These are phyloP conservation scores for Alternaria rosae DNA, from an alignment of 2,329 filamentous ascomycete genomes.

Conservation along the genomic window DNA sequence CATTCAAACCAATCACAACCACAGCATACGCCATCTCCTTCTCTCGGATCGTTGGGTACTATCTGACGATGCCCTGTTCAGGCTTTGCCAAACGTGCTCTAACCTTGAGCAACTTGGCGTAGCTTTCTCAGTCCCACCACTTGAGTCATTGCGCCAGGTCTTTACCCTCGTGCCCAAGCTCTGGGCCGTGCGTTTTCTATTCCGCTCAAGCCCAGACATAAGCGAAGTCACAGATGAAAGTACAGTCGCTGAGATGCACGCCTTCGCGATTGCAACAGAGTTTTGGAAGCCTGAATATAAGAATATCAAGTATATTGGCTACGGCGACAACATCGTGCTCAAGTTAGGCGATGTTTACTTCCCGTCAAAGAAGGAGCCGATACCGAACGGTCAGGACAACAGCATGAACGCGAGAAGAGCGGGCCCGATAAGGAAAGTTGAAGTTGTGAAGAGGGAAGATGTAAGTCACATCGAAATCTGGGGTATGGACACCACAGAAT, in stretches of 20 bases:
- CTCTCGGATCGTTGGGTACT: slow-evolving; percentile 65
- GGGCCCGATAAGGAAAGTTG: slow-evolving; percentile 43
- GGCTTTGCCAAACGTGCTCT: slow-evolving; percentile 62
- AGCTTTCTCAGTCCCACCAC: slow-evolving; percentile 62
- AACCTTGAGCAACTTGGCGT: slow-evolving; percentile 67
- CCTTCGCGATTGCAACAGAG: slow-evolving; percentile 43
- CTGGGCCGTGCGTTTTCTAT: slow-evolving; percentile 51
- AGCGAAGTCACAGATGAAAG: slow-evolving; percentile 30
- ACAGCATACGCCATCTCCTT: slow-evolving; percentile 63
- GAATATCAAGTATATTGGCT: slow-evolving; percentile 49
- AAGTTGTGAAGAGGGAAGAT: slow-evolving; percentile 41
- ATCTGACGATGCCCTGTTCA: slow-evolving; percentile 56
- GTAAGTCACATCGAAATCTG: slow-evolving; percentile 56
- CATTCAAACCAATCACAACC: slow-evolving; percentile 61
- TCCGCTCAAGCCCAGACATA: slow-evolving; percentile 35
- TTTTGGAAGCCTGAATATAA: slow-evolving; percentile 45
- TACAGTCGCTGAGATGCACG: slow-evolving; percentile 42
- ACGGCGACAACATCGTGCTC: slow-evolving; percentile 49
- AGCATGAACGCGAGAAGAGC: slow-evolving; percentile 34
- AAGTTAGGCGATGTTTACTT: slow-evolving; percentile 45
- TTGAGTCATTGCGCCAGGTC: slow-evolving; percentile 45
- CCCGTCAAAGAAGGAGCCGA: slow-evolving; percentile 22
- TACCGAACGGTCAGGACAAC: slow-evolving; percentile 26
- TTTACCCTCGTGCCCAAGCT: slow-evolving; percentile 51
- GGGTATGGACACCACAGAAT: slow-evolving; percentile 51